Conservation (phyloP, 805 yeast species). For the Ogataea nonfermentans region DNA sequence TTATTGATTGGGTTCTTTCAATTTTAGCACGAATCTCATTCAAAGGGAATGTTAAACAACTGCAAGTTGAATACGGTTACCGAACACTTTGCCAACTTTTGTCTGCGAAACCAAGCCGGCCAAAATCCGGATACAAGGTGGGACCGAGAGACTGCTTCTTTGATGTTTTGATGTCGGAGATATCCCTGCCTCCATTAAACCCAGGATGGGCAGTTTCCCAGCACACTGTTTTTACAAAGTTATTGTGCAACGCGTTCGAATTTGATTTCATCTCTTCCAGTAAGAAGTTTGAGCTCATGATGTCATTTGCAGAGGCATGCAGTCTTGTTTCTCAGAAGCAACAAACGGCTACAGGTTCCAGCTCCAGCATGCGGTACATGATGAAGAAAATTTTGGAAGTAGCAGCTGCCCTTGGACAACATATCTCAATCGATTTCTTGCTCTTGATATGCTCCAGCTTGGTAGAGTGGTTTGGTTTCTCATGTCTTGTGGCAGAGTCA, state of each 20-base stretch:
- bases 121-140: neutral
- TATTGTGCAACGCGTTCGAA: constrained; percentile 5
- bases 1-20: constrained; percentile 12
- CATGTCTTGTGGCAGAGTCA: neutral
- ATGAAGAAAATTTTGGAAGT: neutral
- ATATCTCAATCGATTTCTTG: neutral
- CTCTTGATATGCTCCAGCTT: neutral
- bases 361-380: neutral
- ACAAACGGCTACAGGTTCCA: neutral
- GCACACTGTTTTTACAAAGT: neutral
- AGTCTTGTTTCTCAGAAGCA: no score
- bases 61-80: neutral
- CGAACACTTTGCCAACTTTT: neutral
- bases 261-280: no score
- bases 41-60: neutral
- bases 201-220: constrained; percentile 3
- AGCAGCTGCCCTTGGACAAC: neutral
- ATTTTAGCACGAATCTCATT: neutral
- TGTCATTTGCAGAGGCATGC: no score
- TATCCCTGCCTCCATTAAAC: neutral
- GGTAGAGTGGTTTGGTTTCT: neutral
- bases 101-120: neutral
- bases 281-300: no score
- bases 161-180: neutral
- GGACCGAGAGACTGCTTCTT: neutral